Base-by-base conservation (phyloP, 352 stramenopile species). In the Pythium utonaiense region DNA sequence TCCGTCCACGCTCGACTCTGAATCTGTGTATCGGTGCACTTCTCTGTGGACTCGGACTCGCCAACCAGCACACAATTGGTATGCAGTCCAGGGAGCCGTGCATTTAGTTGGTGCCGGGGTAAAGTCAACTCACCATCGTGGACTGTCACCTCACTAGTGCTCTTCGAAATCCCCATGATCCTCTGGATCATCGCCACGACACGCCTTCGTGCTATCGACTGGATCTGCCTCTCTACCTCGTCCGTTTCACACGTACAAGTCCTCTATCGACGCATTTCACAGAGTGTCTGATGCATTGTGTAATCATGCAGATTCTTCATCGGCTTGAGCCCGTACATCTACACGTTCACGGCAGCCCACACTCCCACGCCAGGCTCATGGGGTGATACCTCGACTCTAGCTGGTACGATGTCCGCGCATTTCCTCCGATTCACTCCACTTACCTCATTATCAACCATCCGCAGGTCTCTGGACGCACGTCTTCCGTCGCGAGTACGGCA, bases 51-150 rank as follows among this genome's bases (percentile, higher is more conserved):
- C 69, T 98, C 13, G 89, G 86, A 16, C 71, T 98, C 13, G 81
- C 79, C 45, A 98, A 98, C 67, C 95, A 98, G 71, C 95, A 98
- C 64, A 98, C 93, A 1, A 88, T 92, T 3, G 64, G 74, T 81
- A 57, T 21, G 41, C 31, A 33, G 16, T 47, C 16, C 28, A 33
- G 28, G 9, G 28, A n/a, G n/a, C n/a, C n/a, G n/a, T n/a, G n/a
- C n/a, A 5, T 33, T 33, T 33, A 9, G 9, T 33, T 33, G 28
- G 9, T 33, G 5, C 28, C 5, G 9, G 28, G 28, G 9, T 33
- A 9, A 33, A 5, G 28, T 33, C 5, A 9, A 33, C 28, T 33
- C 9, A 33, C 28, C 28, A 33, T 33, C 28, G 28, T 33, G 28
- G 5, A 10, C 5, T 19, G 17, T 34, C 30, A 6, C 16, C 7